Base-by-base conservation (phyloP, 129 eudicot genomes). In the Centaurea solstitialis region DNA sequence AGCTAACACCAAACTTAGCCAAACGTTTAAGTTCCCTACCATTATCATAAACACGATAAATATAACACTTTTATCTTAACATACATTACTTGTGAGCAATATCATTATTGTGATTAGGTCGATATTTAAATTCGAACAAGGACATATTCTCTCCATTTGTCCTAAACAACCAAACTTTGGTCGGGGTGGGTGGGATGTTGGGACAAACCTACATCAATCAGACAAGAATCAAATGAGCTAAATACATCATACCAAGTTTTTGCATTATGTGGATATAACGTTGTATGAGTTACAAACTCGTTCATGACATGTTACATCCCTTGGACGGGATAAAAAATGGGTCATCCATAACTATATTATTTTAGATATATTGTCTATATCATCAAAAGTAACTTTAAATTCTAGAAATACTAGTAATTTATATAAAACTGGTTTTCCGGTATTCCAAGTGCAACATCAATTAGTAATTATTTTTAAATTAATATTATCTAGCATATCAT, bases 131-230 rank as follows among this genome's bases (percentile, higher is more conserved):
- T 47, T 47, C 5, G 13, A 47, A 68, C 47, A 68, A 78, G 50
- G 81, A 43, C 67, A 78, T 65, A 37, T 78, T 68, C 75, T 45
- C 17, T 78, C 53, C 37, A 30, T 11, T 37, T 67, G 43, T 67
- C 59, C 68, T 68, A 78, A 41, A 17, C 47, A 78, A 78, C 75
- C 75, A 45, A 77, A 66, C 64, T 66, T 77, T 66, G 23, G 81
- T 40, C 61, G 41, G 74, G 41, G 61, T 64, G 39, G 59, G 62
- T 64, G 59, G 75, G 67, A 78, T 41, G 68, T 41, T 47, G 59
- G 59, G n/a, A 0, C 13, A 11, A 15, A 11, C 50, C 50, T 41
- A 41, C 50, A 41, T 9, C 13, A 10, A 8, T 41, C 50, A 2
- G 13, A 47, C 18, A 47, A 47, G 59, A 47, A 47, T 12, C 59